Conservation (phyloP, 495 filamentous ascomycete species). For the Jackrogersella minutella region DNA sequence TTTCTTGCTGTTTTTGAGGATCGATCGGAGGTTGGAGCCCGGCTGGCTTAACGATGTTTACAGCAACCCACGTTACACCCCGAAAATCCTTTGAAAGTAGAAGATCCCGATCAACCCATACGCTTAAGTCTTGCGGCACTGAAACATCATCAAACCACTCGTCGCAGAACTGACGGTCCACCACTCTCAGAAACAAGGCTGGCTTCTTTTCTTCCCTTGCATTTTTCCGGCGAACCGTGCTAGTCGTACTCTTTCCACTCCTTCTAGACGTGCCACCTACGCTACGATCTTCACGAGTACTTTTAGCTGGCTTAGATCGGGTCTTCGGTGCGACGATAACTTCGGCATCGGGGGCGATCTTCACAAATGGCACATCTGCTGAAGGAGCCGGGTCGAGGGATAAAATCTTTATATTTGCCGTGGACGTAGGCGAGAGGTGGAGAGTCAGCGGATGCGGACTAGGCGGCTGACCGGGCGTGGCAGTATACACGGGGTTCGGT, state of each 20-base stretch:
- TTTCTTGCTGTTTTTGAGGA: slow-evolving; percentile 72
- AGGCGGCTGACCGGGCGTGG: slow-evolving; percentile 50
- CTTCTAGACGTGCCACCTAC: slow-evolving; percentile 70
- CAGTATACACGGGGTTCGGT: slow-evolving; percentile 77
- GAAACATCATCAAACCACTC: slow-evolving; percentile 77
- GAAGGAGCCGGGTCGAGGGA: slow-evolving; percentile 78
- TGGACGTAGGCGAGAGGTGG: slow-evolving; percentile 94
- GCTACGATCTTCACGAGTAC: slow-evolving; percentile 70
- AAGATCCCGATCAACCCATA: slow-evolving; percentile 85
- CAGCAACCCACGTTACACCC: slow-evolving; percentile 73
- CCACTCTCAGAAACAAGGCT: slow-evolving; percentile 76
- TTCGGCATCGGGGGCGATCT: slow-evolving; percentile 91
- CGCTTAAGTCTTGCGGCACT: slow-evolving; percentile 67
- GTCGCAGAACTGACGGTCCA: slow-evolving; percentile 69
- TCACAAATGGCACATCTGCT: slow-evolving; percentile 79
- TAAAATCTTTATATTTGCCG: slow-evolving; percentile 86
- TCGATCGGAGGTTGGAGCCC: slow-evolving; percentile 79
- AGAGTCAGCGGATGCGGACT: slow-evolving; percentile 82
- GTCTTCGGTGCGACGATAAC: slow-evolving; percentile 95
- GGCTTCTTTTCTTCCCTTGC: slow-evolving; percentile 67
- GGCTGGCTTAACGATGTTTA: slow-evolving; percentile 81
- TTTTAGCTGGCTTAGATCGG: slow-evolving; percentile 54
- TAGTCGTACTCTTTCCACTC: slow-evolving; percentile 76
- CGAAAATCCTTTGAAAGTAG: slow-evolving; percentile 72
- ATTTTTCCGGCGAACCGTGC: slow-evolving; percentile 69